These are phyloP conservation scores for Bipolaris gigantea DNA, from an alignment of 2,329 filamentous ascomycete genomes.

Conservation along the genomic window DNA sequence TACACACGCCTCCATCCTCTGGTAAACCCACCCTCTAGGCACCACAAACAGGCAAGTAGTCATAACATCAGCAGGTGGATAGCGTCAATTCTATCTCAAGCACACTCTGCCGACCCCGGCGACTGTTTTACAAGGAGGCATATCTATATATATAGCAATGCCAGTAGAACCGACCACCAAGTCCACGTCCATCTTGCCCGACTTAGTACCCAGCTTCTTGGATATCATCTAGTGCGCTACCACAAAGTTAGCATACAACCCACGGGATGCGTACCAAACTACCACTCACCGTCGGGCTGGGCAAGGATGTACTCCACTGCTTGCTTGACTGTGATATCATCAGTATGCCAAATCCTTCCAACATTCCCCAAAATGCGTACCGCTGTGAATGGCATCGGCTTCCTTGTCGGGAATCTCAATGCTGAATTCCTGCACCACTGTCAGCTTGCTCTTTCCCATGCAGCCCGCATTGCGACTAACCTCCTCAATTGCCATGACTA, in stretches of 20 bases:
- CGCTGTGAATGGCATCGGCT: conserved; percentile 88
- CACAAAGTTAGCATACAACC: conserved; percentile 21
- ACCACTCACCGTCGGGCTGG: conserved; percentile 80
- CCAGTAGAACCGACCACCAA: conserved; percentile 36
- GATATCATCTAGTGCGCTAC: conserved; percentile 40
- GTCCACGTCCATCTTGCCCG: conserved; percentile 33
- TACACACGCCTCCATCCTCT: conserved; percentile 17
- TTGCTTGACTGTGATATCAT: conserved; percentile 72
- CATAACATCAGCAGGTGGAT: conserved; percentile 27
- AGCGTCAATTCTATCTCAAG: conserved; percentile 42
- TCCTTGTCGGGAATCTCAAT: conserved; percentile 99
- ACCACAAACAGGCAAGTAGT: conserved; percentile 11
- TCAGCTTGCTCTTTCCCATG: conserved; percentile 13
- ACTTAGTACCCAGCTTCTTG: conserved; percentile 20
- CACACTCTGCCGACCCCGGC: conserved; percentile 41
- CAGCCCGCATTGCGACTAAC: conserved; percentile 51
- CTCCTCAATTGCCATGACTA: conserved; percentile 99
- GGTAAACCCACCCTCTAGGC: conserved; percentile 5
- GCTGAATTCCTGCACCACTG: conserved; percentile 66
- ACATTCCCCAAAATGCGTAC: conserved; percentile 58
- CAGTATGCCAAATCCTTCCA: conserved; percentile 26
- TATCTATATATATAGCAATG: conserved; percentile 46
- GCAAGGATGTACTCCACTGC: conserved; percentile 91
- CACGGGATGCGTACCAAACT: conserved; percentile 27
- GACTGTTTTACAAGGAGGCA: conserved; percentile 45